Evolutionary conservation across 306 rosid species (phyloP).

Genomic region (Quercus mongolica): DNA sequence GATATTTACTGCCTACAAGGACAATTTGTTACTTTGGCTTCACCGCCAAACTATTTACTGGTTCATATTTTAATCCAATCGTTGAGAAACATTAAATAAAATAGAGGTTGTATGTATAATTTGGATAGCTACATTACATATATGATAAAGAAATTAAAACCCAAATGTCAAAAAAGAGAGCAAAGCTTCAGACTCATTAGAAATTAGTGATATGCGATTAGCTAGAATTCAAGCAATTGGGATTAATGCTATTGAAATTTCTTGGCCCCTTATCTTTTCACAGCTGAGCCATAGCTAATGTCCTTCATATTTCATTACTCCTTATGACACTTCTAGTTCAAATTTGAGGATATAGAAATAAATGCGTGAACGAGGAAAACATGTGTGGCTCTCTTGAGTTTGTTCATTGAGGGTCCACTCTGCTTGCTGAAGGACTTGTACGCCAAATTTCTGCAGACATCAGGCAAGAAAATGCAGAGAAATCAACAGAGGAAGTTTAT

Average conservation of each 20-base stretch:
- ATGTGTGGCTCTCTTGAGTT: background rate
- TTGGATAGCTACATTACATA: too few species aligned
- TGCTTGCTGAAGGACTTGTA: background rate
- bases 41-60: slow-evolving; percentile 32
- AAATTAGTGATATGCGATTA: background rate
- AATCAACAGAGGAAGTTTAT: background rate
- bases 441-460: background rate
- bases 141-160: background rate
- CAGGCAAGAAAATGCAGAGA: background rate
- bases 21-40: slow-evolving; percentile 46
- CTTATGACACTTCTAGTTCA: too few species aligned
- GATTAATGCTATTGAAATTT: too few species aligned
- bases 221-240: too few species aligned
- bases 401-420: background rate
- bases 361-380: background rate
- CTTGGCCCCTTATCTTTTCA: too few species aligned
- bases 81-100: background rate
- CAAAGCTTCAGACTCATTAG: background rate
- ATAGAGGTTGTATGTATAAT: background rate
- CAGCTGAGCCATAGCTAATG: too few species aligned
- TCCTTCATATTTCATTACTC: too few species aligned
- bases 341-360: background rate
- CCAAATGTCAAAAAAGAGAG: background rate
- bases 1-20: slow-evolving; percentile 20
- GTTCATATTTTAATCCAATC: background rate